Conservation (phyloP, 352 stramenopile genomes). For the Globisporangium lucens region DNA sequence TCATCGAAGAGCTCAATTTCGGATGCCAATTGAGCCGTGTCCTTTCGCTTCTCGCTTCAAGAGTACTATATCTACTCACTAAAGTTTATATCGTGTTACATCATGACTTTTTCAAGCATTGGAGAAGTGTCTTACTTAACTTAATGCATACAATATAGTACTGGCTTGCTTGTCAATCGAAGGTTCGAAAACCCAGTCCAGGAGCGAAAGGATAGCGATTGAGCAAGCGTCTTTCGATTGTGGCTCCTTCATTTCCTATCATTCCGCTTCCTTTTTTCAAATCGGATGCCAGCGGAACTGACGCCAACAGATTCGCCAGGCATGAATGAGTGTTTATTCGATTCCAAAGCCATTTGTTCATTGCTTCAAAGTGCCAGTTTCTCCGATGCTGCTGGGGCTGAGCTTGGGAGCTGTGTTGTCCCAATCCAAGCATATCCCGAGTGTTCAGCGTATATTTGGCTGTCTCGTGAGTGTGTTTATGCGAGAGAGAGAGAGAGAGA, state of each 20-base stretch:
- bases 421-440: conserved; percentile 1
- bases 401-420: background rate
- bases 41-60: background rate
- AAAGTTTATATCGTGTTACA: too few relatives aligned
- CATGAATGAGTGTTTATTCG: background rate
- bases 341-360: background rate
- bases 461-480: background rate
- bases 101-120: background rate
- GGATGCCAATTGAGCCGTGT: background rate
- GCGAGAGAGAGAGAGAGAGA: background rate
- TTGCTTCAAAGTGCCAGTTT: background rate
- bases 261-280: background rate
- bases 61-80: background rate
- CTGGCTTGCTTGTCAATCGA: conserved; percentile 1
- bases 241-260: conserved; percentile 10
- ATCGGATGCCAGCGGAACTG: background rate
- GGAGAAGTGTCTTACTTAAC: background rate
- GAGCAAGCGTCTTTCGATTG: conserved; percentile 3
- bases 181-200: background rate
- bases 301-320: background rate
- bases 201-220: background rate
- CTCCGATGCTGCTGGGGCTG: background rate
- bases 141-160: background rate
- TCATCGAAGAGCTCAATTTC: background rate
- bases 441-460: background rate